Conservation (phyloP, 495 filamentous ascomycete species). For the Neurospora pannonica region DNA sequence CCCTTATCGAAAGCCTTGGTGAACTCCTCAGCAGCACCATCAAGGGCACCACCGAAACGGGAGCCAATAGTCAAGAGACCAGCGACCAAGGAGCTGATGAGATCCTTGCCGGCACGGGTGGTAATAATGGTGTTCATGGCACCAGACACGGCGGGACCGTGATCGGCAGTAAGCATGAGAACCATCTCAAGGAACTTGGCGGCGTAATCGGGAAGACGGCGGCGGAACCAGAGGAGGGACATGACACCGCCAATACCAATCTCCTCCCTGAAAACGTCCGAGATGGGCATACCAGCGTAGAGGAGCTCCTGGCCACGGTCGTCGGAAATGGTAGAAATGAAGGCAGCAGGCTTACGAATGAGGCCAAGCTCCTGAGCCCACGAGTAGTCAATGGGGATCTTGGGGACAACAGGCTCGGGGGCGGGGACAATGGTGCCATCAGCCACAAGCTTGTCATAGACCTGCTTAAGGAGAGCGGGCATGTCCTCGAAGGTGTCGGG, state of each 20-base stretch:
- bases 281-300: slow-evolving; percentile 98
- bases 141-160: slow-evolving; percentile 97
- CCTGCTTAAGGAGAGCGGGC: slow-evolving; percentile 58
- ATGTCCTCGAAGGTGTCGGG: slow-evolving; percentile 97
- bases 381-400: slow-evolving; percentile 99
- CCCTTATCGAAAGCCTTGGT: slow-evolving; percentile 97
- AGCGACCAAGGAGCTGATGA: slow-evolving; percentile 87
- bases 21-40: slow-evolving; percentile 97
- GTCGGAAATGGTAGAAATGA: slow-evolving; percentile 99
- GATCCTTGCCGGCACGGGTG: slow-evolving; percentile 95
- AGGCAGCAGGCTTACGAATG: slow-evolving; percentile 97
- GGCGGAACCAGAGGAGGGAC: slow-evolving; percentile 99
- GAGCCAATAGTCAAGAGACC: slow-evolving; percentile 98
- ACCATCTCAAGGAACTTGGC: slow-evolving; percentile 99
- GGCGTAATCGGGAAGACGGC: slow-evolving; percentile 89
- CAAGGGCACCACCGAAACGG: slow-evolving; percentile 95
- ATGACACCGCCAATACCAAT: slow-evolving; percentile 99
- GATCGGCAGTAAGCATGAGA: slow-evolving; percentile 98
- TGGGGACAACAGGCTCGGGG: slow-evolving; percentile 84
- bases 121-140: slow-evolving; percentile 99
- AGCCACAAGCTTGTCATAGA: slow-evolving; percentile 80
- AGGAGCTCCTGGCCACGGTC: slow-evolving; percentile 99
- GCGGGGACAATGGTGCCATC: slow-evolving; percentile 75
- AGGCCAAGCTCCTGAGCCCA: slow-evolving; percentile 99
- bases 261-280: slow-evolving; percentile 97